Evolutionary conservation across 495 filamentous ascomycete genomes (phyloP), one percentile per base, ranked within the genome.

Genomic region (Tuber umbilicatum): DNA sequence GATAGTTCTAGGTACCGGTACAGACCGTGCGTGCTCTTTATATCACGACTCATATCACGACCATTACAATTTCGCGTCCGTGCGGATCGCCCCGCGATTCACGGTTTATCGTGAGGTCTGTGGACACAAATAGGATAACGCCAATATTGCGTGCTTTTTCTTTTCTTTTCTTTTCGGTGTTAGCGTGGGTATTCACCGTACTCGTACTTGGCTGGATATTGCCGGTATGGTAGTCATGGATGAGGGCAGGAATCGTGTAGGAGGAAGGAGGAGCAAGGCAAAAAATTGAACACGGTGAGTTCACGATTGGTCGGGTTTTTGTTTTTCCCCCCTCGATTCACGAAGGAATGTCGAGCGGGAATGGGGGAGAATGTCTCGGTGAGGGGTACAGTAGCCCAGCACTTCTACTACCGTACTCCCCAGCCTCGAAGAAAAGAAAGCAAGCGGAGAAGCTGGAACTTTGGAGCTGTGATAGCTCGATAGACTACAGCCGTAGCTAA

Each of bases 11-110:
- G n/a, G n/a, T n/a, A n/a, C n/a, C n/a, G n/a, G n/a, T n/a, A n/a
- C n/a, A n/a, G n/a, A 47, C 5, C 23, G 21, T 21, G 12, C 41
- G 39, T 7, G 39, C 5, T 5, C 9, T 47, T 6, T 2, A 55
- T 12, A 55, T 27, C 47, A 12, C 9, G n/a, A n/a, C n/a, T n/a
- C n/a, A n/a, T n/a, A n/a, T n/a, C 21, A n/a, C 21, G 5, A 27
- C 47, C 43, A 6, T 27, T 2, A 6, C 47, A n/a, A 64, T 64
- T 64, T 31, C 55, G 55, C 55, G 55, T 64, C 55, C 55, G 55
- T 64, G 55, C 55, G 55, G 55, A 64, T 64, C 55, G 55, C 55
- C 55, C n/a, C 55, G 55, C 55, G 27, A 31, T 31, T 31, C 55
- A 27, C 2, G 9, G 23, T 2, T 2, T 55, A 27, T 55, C n/a